These are phyloP conservation scores for Bruguiera parviflora DNA, from an alignment of 345 rosid species.

Conservation along the genomic window DNA sequence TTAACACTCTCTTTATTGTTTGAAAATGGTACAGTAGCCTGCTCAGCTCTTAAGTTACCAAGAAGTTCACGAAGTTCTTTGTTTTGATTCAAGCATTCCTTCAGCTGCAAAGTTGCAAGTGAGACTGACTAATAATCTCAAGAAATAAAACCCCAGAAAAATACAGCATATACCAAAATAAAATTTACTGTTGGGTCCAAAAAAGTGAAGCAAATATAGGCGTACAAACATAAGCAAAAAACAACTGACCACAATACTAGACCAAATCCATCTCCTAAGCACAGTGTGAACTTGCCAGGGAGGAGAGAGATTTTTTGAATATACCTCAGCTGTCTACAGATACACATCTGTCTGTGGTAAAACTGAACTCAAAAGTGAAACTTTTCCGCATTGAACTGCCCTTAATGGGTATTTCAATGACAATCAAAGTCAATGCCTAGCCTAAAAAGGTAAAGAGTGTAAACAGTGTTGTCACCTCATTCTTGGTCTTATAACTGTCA, in stretches of 20 bases:
- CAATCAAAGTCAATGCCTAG: no score
- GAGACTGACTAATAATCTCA: neutral
- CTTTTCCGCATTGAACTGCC: no score
- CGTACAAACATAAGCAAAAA: neutral
- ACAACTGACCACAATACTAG: neutral
- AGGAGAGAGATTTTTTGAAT: no score
- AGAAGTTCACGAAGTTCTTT: constrained; percentile 71
- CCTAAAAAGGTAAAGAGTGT: no score
- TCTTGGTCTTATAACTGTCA: no score
- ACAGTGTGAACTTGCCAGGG: no score
- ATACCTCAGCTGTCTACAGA: no score
- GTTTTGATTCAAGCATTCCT: constrained; percentile 81
- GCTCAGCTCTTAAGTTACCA: constrained; percentile 72
- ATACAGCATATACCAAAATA: neutral
- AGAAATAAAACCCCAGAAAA: neutral
- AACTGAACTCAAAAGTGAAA: no score
- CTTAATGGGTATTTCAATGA: no score
- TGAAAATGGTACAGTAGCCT: constrained; percentile 34
- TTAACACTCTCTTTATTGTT: constrained; percentile 19
- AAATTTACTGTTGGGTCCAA: no score
- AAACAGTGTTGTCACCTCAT: no score
- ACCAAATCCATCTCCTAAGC: neutral
- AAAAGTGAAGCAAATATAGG: neutral
- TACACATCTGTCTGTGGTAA: no score
- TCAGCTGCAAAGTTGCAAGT: constrained; percentile 46